Evolutionary conservation across 2,329 filamentous ascomycete species (phyloP), one percentile per base, ranked within the genome.

Genomic region (Ophiocordyceps polyrhachis-furcata): DNA sequence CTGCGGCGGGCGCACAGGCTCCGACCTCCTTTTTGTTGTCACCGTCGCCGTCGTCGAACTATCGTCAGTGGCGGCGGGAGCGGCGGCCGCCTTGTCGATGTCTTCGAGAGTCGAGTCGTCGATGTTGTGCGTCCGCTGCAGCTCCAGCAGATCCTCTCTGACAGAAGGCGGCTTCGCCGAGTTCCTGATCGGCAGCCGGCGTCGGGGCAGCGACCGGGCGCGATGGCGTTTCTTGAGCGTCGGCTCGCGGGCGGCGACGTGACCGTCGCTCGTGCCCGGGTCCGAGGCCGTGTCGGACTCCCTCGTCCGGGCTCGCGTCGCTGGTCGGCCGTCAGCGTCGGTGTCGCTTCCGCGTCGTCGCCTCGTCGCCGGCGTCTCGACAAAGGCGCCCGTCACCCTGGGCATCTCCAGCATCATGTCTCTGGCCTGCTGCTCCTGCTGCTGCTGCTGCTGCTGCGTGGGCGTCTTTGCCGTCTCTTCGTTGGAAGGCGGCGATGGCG

Each of bases 101-200:
- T 76, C 70, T 42, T 77, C 73, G n/a, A 76, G 56, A 0, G 73
- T 76, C 1, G 71, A 74, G 51, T 77, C 74, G 17, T 77, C 73
- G 23, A 76, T 68, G 44, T 74, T 65, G 51, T 75, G 67, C 41
- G 58, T 60, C 15, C 64, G 64, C 49, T 73, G 65, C 41, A 78
- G 69, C 43, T 71, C 66, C 25, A 66, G 59, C 25, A 77, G 57
- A 50, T 78, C 74, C 46, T 75, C 72, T 45, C 64, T 70, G 44
- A 73, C 73, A 2, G 68, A 72, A 2, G 70, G 67, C 3, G 65
- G 70, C 46, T 64, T 69, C 44, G 68, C 68, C 4, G 73, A 69
- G 58, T 77, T 77, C 49, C 64, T 62, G 32, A 74, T 54, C 12
- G 68, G 65, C n/a, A 56, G 62, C 31, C 64, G 63, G 40, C 59